Evolutionary conservation across 768 basidiomycete species (phyloP), one percentile per base, ranked within the genome.

Genomic region (Tylopilus subfusipes): DNA sequence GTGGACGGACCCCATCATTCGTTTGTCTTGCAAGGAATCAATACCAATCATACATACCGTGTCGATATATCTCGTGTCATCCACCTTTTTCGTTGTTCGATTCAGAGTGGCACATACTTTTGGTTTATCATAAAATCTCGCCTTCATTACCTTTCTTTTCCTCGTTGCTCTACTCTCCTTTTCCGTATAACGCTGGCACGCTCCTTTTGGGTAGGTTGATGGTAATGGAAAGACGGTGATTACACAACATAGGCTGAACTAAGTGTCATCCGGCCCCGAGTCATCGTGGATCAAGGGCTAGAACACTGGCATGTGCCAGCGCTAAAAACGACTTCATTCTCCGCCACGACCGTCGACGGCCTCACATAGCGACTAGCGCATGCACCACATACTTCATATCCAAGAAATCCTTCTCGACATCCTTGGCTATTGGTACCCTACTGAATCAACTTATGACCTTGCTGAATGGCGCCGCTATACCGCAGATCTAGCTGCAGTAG

Each of bases 1-100:
- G n/a, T 50, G 42, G 31, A 63, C 45, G 48, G 48, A 55, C 38
- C 11, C 29, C 34, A 8, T 22, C 22, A 12, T 40, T 34, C n/a
- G 38, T 38, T 38, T 19, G 7, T 36, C 56, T 52, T 66, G 52
- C 53, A 55, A 46, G 57, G 63, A 59, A 56, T 55, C 40, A 40
- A 63, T 59, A 44, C 60, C 50, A 39, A 45, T 24, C 38, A 42
- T 55, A 60, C 48, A 48, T 62, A 39, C 40, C 25, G 12, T 49
- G 45, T 56, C 18, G 38, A 38, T 42, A 43, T 53, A 50, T 51
- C 48, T 34, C n/a, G 29, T 50, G 4, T 50, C 31, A 48, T 46
- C 22, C 25, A 4, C 36, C 30, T 29, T 52, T 6, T 31, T 44
- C 50, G 9, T 33, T 13, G n/a, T n/a, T n/a, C n/a, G n/a, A n/a